Base-by-base conservation (phyloP, 495 filamentous ascomycete genomes). In the Podospora fimiseda region DNA sequence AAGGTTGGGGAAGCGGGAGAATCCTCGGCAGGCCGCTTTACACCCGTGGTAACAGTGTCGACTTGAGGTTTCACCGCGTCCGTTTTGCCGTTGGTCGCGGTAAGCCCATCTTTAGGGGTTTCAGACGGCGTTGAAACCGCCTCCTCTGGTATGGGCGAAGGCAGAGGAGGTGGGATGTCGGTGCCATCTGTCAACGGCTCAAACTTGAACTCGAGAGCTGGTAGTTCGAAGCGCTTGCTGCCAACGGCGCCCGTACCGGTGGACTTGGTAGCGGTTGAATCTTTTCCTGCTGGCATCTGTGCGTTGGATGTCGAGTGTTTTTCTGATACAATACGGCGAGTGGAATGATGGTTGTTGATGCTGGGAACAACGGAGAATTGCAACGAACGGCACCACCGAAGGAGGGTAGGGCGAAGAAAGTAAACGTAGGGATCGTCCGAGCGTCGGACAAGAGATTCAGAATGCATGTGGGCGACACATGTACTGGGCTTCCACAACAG, bases 121-220 rank as follows among this genome's bases (percentile, higher is more conserved):
- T 66, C 66, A 21, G 65, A 65, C 53, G 66, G 67, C 46, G 68
- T 60, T 18, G 68, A 61, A 27, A 58, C 61, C 19, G 71, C 64
- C 50, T 73, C 66, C 51, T 78, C 73, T 54, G 61, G 59, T 21
- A 74, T 53, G 13, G 78, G 77, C 23, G 76, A 79, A 6, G 76
- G 76, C 15, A 60, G 61, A 6, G 78, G 78, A 37, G 78, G 76
- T 36, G 78, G 78, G 52, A 81, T 81, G 56, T 79, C 60, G 52
- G 78, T 81, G 16, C 78, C 78, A 19, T 80, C 78, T 18, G 78
- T 81, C 54, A 81, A 57, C 9, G 76, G 76, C 50, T 70, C 68
- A 49, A 81, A 74, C 15, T 70, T 70, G 60, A 78, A 64, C 50
- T 77, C 65, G 18, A 81, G 67, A 15, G 70, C 71, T 19, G 77